A percentile compares a stretch with the other conserved stretches of the same genome.
phyloP scores from a whole-genome alignment of 768 basidiomycete genomes.

The Russula emetica region DNA sequence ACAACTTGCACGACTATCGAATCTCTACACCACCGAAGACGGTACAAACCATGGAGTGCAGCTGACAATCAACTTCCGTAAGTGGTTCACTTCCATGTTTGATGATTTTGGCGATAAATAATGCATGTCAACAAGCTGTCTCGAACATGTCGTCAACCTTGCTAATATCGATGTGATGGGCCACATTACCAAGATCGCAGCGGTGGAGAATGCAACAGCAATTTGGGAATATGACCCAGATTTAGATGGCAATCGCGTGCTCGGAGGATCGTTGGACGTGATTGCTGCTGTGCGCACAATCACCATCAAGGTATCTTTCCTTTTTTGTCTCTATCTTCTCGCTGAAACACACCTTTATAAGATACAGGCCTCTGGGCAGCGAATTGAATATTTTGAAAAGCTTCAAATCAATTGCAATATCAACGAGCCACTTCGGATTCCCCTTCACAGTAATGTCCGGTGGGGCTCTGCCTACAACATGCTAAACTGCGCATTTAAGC shows the following conservation, averaged over 20 bases:
- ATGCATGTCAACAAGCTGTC: background rate
- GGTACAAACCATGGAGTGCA: no score
- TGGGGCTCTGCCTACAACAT: background rate
- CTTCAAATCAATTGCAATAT: background rate
- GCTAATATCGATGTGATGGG: background rate
- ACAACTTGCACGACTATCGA: no score
- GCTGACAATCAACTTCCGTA: no score
- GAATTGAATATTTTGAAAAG: background rate
- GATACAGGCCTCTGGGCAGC: background rate
- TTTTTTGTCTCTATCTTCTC: no score
- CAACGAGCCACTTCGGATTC: background rate
- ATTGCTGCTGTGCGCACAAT: no score
- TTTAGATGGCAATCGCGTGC: no score
- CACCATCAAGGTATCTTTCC: no score
- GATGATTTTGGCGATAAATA: no score
- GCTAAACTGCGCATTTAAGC: background rate
- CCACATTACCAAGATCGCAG: background rate
- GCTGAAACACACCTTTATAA: background rate
- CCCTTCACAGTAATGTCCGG: background rate
- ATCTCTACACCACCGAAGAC: no score
- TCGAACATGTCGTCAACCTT: conserved; percentile 1
- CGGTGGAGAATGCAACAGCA: background rate
- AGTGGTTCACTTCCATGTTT: no score
- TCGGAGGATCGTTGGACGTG: no score
- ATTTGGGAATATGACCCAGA: no score